Percentiles rank a stretch among this genome's conserved stretches.
phyloP scores from a whole-genome alignment of 2,329 filamentous ascomycete genomes.

The Gnomoniopsis sp. region DNA sequence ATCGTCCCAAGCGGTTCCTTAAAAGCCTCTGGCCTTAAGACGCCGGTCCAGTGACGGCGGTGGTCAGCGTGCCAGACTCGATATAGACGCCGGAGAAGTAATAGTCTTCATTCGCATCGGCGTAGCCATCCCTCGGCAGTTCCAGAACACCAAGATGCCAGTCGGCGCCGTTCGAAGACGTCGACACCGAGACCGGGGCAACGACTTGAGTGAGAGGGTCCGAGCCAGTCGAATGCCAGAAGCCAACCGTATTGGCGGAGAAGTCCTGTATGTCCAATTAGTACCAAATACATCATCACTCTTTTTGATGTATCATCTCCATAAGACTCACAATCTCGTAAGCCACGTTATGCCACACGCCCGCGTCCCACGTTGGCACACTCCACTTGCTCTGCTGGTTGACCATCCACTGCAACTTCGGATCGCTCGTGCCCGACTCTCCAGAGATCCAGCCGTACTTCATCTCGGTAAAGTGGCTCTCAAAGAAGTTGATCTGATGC shows the following conservation, averaged over 20 bases:
- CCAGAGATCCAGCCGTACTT: slow-evolving; percentile 58
- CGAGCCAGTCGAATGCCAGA: slow-evolving; percentile 64
- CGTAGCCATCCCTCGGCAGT: slow-evolving; percentile 50
- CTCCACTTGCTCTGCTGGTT: slow-evolving; percentile 54
- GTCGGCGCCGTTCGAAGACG: slow-evolving; percentile 61
- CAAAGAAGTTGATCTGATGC: slow-evolving; percentile 59
- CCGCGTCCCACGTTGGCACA: slow-evolving; percentile 43
- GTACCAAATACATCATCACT: too few relatives aligned
- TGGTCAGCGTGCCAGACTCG: slow-evolving; percentile 45
- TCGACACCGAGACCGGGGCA: slow-evolving; percentile 52
- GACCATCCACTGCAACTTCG: slow-evolving; percentile 59
- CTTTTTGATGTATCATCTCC: too few relatives aligned
- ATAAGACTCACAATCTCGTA: background rate
- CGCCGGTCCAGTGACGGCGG: slow-evolving; percentile 4
- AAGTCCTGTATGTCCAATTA: slow-evolving; percentile 63
- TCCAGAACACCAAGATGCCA: slow-evolving; percentile 68
- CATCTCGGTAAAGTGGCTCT: slow-evolving; percentile 67
- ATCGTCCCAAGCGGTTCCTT: too few relatives aligned
- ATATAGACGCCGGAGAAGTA: slow-evolving; percentile 68
- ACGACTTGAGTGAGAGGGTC: slow-evolving; percentile 52
- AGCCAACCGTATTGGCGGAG: slow-evolving; percentile 52
- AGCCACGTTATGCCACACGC: slow-evolving; percentile 62
- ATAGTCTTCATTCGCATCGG: slow-evolving; percentile 57
- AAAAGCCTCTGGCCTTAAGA: too few relatives aligned
- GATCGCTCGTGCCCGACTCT: slow-evolving; percentile 34